Evolutionary conservation across 768 basidiomycete species (phyloP), one percentile per base, ranked within the genome.

Genomic region (Tulasnella sp.): DNA sequence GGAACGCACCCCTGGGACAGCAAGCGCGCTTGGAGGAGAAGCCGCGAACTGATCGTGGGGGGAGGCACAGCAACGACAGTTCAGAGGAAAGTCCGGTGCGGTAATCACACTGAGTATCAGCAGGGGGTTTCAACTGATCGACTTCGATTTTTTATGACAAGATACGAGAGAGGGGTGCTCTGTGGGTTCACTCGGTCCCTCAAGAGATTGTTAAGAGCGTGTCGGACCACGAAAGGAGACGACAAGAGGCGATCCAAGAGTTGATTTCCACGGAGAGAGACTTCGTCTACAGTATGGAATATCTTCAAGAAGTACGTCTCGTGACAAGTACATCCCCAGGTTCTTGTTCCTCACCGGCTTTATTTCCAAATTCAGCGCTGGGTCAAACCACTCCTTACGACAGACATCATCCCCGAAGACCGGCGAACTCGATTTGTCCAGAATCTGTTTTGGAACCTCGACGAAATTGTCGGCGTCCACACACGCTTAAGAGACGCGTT

Each of bases 241-340:
- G 97, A 1, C 97, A 99, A 84, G 98, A 99, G 85, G 95, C 95
- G 31, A 99, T 99, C 87, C 98, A 99, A 84, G 97, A 99, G 87
- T 95, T 98, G 46, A 92, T 91, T 79, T 91, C 90, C 81, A 99
- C 98, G 10, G 98, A 99, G 84, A 90, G 97, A 38, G 98, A 99
- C 86, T 99, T 99, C 85, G 97, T 99, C 71, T 90, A 95, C 79
- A 98, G 98, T 86, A 91, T 99, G 91, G 98, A 99, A 85, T 99
- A 99, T 84, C 89, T 99, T 72, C 92, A 97, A 81, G 97, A 99
- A 84, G 94, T 97, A 83, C 83, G 94, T 31, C 42, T 19, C n/a
- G 40, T 7, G 42, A n/a, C 46, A 76, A 27, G 38, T 58, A 72
- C 8, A 31, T n/a, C 75, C 79, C 31, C 74, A 79, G 27, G 38